Base-by-base conservation (phyloP, 1,139 yeast species). In the Debaryomycetaceae sp. region DNA sequence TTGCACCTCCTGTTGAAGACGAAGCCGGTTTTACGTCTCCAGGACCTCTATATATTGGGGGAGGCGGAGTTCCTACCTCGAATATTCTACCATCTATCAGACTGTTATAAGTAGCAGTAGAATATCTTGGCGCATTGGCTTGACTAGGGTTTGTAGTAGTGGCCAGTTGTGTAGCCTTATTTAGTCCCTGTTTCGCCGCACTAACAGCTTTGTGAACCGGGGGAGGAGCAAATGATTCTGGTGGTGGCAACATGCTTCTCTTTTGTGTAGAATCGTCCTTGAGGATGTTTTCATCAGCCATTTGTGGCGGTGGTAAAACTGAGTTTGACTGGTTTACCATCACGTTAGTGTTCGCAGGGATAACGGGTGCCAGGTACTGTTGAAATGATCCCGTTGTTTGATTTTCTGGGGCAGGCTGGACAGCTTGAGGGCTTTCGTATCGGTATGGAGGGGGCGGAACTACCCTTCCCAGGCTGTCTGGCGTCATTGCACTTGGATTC, bases 181-280 rank as follows among this genome's bases (percentile, higher is more conserved):
- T 34, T 34, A 9, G 36, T 9, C 13, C 8, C 9, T 3, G 40
- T 23, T 8, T 39, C 27, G 24, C 22, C 14, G 9, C 5, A 6
- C 61, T 55, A 38, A 62, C 42, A 40, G 53, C 53, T 47, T 51
- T 60, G 45, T 63, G 73, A 6, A 66, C 51, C 2, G 78, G 79
- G 4, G 79, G 79, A 8, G 77, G 75, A 1, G 75, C 69, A 58
- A 74, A 71, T 23, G 63, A 55, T 1, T 62, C 52, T 1, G 75
- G 69, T 44, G 72, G 77, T 0, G 75, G 72, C 13, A 68, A 55
- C 1, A 70, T 67, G 36, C 55, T 58, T 6, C 60, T 58, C 14
- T 44, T 47, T 27, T 33, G 45, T 4, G 41, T 14, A 6, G 27
- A 5, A 13, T 14, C 6, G 4, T 36, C 24, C 23, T 17, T 27